Percentiles rank a stretch among this genome's conserved stretches.
These are phyloP conservation scores for Lumnitzera racemosa DNA, from an alignment of 345 rosid genomes.

Conservation along the genomic window DNA sequence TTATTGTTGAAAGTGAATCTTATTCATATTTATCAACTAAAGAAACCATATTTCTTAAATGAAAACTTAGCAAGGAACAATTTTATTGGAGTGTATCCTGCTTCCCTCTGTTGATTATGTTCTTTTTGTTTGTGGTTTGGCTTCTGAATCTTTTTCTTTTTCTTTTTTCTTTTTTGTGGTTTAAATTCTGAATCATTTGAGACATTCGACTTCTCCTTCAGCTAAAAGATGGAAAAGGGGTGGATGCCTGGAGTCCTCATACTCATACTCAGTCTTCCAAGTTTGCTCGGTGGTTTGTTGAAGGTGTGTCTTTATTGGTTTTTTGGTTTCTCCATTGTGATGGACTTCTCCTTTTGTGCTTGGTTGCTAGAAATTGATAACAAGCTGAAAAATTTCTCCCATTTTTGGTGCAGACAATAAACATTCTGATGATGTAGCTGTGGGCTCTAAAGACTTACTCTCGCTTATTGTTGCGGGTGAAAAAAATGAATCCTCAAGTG, in stretches of 20 bases:
- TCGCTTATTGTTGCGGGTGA: conserved; percentile 74
- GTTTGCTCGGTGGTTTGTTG: conserved; percentile 80
- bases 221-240: conserved; percentile 43
- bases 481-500: conserved; percentile 33
- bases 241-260: conserved; percentile 34
- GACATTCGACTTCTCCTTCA: conserved; percentile 20
- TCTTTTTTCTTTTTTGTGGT: conserved; percentile 3
- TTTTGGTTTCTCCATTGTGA: too few species aligned
- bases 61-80: too few species aligned
- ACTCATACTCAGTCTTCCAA: conserved; percentile 53
- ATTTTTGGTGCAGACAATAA: conserved; percentile 55
- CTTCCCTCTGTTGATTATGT: background rate
- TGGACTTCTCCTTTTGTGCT: too few species aligned
- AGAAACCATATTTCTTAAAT: too few species aligned
- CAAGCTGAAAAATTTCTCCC: conserved; percentile 7
- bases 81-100: too few species aligned
- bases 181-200: conserved; percentile 11
- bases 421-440: conserved; percentile 35
- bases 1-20: background rate
- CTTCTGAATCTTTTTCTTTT: conserved; percentile 4
- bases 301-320: conserved; percentile 41
- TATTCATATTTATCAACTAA: background rate
- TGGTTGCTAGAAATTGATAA: background rate
- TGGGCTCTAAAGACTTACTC: conserved; percentile 51
- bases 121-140: conserved; percentile 8